Percentiles rank a stretch among this genome's conserved stretches.
These are phyloP conservation scores for Blastocladiella britannica DNA, from an alignment of 192 early-diverging fungal species.

Conservation along the genomic window DNA sequence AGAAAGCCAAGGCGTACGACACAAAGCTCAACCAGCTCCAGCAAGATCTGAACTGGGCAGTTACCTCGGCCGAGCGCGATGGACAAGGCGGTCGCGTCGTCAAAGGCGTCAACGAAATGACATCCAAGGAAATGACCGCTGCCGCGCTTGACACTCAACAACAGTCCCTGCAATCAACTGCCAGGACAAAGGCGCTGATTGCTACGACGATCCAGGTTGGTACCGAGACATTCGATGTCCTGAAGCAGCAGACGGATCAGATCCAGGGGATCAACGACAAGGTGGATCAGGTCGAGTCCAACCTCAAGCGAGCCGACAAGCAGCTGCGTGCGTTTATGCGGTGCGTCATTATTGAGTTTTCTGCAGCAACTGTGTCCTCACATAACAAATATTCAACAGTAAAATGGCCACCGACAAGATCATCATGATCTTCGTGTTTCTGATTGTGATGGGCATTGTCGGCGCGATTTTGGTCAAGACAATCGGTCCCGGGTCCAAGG, in stretches of 20 bases:
- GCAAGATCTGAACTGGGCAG: constrained; percentile 37
- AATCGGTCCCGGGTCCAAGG: constrained; percentile 15
- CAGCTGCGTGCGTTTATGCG: constrained; percentile 32
- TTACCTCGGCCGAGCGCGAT: constrained; percentile 24
- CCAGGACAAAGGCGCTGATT: constrained; percentile 16
- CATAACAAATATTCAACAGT: no score
- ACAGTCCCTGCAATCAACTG: constrained; percentile 22
- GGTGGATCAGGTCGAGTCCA: constrained; percentile 26
- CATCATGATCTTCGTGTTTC: constrained; percentile 32
- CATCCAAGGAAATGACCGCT: constrained; percentile 24
- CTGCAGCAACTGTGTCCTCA: no score
- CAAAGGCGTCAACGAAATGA: constrained; percentile 22
- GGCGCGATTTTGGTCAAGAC: constrained; percentile 22
- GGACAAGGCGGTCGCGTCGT: constrained; percentile 5
- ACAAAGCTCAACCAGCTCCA: constrained; percentile 17
- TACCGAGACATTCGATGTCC: constrained; percentile 8
- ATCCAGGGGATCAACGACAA: constrained; percentile 24
- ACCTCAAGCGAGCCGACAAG: constrained; percentile 34
- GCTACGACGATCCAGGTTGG: constrained; percentile 28
- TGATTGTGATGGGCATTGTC: constrained; percentile 29
- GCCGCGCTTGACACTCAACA: constrained; percentile 25
- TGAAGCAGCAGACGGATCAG: constrained; percentile 33
- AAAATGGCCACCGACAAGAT: constrained; percentile 35
- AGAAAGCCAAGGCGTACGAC: constrained; percentile 24
- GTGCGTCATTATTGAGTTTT: no score